Base-by-base conservation (phyloP, 2,329 filamentous ascomycete genomes). In the Chrysosporium keratinophilum region DNA sequence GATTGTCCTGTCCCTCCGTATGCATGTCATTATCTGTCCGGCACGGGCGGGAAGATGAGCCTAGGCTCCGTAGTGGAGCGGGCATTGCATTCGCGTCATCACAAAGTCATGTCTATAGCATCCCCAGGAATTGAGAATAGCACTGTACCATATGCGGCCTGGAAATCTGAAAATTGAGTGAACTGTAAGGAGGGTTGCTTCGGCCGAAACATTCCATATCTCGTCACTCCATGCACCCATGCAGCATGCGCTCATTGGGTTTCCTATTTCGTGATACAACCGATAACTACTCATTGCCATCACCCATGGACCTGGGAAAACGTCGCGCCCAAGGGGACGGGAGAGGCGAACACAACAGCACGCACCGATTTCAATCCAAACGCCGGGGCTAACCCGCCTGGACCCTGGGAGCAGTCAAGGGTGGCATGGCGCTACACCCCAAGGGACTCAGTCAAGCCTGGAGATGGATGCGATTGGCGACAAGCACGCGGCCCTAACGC, bases 21-120 rank as follows among this genome's bases (percentile, higher is more conserved):
- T 33, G 43, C 28, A 46, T 35, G 43, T 46, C 43, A 46, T 46
- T 15, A 46, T n/a, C 43, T 17, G 43, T 19, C 43, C 17, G 41
- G 19, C 17, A 7, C 23, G 23, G 23, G 23, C n/a, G 42, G 43
- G 19, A 46, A 15, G 42, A 35, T 35, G 10, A 34, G 43, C 43
- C 43, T 46, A 46, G 43, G 20, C 43, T 46, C 28, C 43, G 43
- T 9, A 15, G 28, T 11, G 43, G 28, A 31, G 43, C 19, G 28
- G 15, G 11, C 10, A 23, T 43, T 28, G 23, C 23, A 28, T 28
- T 28, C 3, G 23, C 23, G 23, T 28, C 23, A 28, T 28, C 23
- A 28, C 23, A 28, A 28, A 28, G 23, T 28, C 23, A 28, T 28
- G 23, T 3, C 23, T 28, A 28, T 28, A 4, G 23, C 7, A 28